A percentile compares a stretch with the other conserved stretches of the same genome.
phyloP scores from a whole-genome alignment of 345 rosid species.

The sweet orange (Citrus sinensis) region DNA sequence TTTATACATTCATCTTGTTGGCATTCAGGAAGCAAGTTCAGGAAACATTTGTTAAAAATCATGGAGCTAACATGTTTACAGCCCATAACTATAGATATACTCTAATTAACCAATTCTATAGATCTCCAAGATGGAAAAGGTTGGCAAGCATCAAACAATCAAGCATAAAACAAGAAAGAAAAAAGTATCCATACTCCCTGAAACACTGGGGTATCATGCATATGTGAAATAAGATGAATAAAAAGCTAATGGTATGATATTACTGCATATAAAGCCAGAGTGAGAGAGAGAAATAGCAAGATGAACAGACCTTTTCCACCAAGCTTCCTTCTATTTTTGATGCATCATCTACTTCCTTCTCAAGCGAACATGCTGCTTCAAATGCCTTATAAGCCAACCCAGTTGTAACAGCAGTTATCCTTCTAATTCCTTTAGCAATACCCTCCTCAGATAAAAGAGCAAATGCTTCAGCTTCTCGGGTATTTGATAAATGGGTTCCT shows the following conservation, averaged over 20 bases:
- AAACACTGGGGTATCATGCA: no score
- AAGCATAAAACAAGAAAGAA: no score
- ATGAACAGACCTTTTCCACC: constrained; percentile 69
- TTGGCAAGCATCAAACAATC: no score
- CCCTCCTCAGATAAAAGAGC: constrained; percentile 97
- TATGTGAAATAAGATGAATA: no score
- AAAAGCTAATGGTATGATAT: no score
- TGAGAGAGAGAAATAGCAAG: background rate
- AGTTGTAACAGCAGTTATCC: constrained; percentile 90
- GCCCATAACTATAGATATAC: background rate
- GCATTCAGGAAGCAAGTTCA: background rate
- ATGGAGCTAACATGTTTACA: background rate
- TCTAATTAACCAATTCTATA: no score
- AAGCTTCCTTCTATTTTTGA: constrained; percentile 57
- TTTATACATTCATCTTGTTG: background rate
- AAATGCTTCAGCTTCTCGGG: constrained; percentile 87
- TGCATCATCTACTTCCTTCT: constrained; percentile 68
- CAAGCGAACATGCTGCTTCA: constrained; percentile 54
- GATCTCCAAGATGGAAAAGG: no score
- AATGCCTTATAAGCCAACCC: constrained; percentile 74
- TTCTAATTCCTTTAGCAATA: constrained; percentile 84
- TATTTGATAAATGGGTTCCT: constrained; percentile 94
- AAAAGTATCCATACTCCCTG: no score
- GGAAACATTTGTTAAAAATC: background rate
- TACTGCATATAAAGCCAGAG: no score